Evolutionary conservation across 2,329 filamentous ascomycete genomes (phyloP), one percentile per base, ranked within the genome.

Genomic region (Ceratocystis cubensis): DNA sequence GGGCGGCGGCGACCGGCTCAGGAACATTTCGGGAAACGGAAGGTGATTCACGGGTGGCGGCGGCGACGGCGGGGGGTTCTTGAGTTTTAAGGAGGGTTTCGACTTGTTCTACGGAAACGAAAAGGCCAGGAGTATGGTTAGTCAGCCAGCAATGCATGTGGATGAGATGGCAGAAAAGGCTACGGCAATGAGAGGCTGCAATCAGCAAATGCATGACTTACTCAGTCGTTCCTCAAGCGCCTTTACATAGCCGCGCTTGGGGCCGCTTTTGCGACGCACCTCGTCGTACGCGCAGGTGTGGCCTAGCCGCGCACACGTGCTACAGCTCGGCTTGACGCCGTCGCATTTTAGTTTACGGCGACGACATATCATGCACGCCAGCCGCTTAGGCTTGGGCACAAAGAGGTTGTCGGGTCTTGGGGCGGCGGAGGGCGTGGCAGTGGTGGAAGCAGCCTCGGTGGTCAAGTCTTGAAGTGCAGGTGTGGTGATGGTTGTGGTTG

Each of bases 231-330:
- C 92, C 76, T 97, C 94, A 71, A 97, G 78, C 68, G 91, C 88
- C 79, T 96, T 96, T 69, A 96, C 92, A 74, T 96, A 96, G 71
- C 92, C 92, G 74, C 92, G 83, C 79, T 96, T 96, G 1, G 92
- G 92, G 2, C 92, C 92, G 75, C 91, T 96, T 83, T 96, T 96
- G 77, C 91, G 89, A 74, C 92, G 84, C 71, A 93, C 88, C 78
- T 96, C 91, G 73, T 96, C 91, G 74, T 96, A 96, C 69, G 88
- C 86, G 77, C 92, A 96, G 66, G 87, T 84, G 75, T 96, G 92
- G 56, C 89, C 87, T 63, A 96, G 79, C n/a, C 92, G 82, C 41
- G 88, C 86, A 75, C 92, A 96, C 30, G 91, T 96, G 72, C 88
- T 91, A 74, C 92, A 96, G 71, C 88, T 90, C 25, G 92, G 92